Base-by-base conservation (phyloP, 78 protist species). In the Dictyostelium purpureum region DNA sequence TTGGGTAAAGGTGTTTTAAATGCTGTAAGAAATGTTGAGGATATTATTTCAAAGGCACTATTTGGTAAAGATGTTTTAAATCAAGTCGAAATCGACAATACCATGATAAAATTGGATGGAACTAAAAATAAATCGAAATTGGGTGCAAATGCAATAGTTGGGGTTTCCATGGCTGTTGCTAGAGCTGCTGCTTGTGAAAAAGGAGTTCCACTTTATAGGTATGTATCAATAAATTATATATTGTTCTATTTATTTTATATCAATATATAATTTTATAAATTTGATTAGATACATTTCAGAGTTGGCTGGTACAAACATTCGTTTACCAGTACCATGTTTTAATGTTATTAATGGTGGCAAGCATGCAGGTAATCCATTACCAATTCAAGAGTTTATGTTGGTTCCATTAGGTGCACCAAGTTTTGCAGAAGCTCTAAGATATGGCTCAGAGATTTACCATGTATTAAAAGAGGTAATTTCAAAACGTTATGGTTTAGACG, bases 61-160 rank as follows among this genome's bases (percentile, higher is more conserved):
- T 49, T 88, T n/a, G 99, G 99, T 45, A 78, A 31, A 87, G 54
- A 52, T 63, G 99, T 96, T 4, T 12, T 70, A n/a, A 67, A 96
- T 11, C 99, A 96, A 95, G 18, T 7, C 14, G 99, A 19, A 11
- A n/a, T 98, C 66, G 99, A 99, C 80, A 43, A 90, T 33, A 21
- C 88, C 57, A 88, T 99, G 97, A 66, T 89, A 40, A 90, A 71
- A 63, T 75, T 94, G 37, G 99, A 99, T 83, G 99, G 99, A 45
- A 96, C 99, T 11, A 94, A 88, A 43, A 96, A 97, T 96, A 99
- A 99, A 96, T 42, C 69, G 9, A 97, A 90, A 45, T 95, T 98
- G 51, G 99, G 99, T 67, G 99, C 99, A 79, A 99, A 99, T 83
- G 99, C 99, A 59, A 98, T 99, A 76, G 97, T 98, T 63, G 99